Evolutionary conservation across 2,329 filamentous ascomycete species (phyloP).

Genomic region (Daldinia eschscholtzii): DNA sequence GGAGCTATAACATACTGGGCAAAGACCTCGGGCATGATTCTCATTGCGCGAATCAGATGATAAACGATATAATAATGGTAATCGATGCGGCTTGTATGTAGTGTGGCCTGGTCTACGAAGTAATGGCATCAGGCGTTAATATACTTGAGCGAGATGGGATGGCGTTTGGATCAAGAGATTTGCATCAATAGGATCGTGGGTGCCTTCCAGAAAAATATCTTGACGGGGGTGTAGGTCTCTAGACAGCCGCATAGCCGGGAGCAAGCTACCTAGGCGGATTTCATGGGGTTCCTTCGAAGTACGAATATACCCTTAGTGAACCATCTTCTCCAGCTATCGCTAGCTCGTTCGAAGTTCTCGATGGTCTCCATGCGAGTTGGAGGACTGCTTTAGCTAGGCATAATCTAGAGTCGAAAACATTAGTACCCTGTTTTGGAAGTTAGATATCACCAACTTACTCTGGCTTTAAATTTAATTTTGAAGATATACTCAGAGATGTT

Average conservation of each 20-base stretch:
- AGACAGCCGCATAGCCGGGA: conserved; percentile 22
- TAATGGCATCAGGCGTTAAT: conserved; percentile 28
- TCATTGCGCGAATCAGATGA: conserved; percentile 17
- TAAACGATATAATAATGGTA: conserved; percentile 46
- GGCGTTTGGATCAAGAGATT: conserved; percentile 39
- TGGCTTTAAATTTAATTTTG: conserved; percentile 53
- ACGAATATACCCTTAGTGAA: conserved; percentile 69
- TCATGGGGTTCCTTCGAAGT: conserved; percentile 49
- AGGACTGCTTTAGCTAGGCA: conserved; percentile 74
- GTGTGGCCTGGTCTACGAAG: conserved; percentile 29
- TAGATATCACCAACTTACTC: conserved; percentile 55
- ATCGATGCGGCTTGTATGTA: conserved; percentile 35
- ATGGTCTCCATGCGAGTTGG: conserved; percentile 77
- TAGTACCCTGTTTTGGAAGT: conserved; percentile 22
- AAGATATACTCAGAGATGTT: conserved; percentile 55
- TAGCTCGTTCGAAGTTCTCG: conserved; percentile 54
- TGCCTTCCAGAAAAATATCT: conserved; percentile 11
- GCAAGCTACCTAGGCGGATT: not conserved
- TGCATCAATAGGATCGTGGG: conserved; percentile 21
- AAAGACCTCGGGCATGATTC: not conserved
- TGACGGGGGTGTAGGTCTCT: conserved; percentile 7
- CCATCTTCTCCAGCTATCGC: conserved; percentile 72
- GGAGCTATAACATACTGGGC: conserved; percentile 54
- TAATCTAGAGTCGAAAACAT: conserved; percentile 55
- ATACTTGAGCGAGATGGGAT: conserved; percentile 24